Conservation (phyloP, 768 basidiomycete species). For the Boletellus ananiceps region DNA sequence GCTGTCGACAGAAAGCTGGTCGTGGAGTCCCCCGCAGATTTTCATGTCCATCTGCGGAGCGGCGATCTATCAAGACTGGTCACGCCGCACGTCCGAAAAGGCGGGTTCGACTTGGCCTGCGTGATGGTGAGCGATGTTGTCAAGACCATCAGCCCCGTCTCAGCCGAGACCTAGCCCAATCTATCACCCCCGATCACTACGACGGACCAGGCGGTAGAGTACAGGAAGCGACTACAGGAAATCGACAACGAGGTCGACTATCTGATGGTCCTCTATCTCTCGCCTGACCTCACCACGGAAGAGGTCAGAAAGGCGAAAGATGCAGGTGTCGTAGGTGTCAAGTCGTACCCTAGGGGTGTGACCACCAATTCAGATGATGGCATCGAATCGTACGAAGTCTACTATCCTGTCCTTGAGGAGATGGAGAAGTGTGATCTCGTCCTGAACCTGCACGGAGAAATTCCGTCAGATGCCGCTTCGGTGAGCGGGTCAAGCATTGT, state of each 20-base stretch:
- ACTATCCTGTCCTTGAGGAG: slow-evolving; percentile 88
- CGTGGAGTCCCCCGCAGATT: slow-evolving; percentile 69
- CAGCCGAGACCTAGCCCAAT: slow-evolving; percentile 65
- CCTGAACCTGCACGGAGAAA: slow-evolving; percentile 94
- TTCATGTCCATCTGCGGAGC: slow-evolving; percentile 96
- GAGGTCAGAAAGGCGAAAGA: slow-evolving; percentile 85
- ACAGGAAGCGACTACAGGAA: slow-evolving; percentile 67
- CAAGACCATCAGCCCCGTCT: slow-evolving; percentile 7
- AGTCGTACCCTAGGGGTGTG: slow-evolving; percentile 95
- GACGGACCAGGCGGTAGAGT: slow-evolving; percentile 74
- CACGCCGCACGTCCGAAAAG: slow-evolving; percentile 82
- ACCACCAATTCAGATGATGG: slow-evolving; percentile 97
- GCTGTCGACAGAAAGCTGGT: slow-evolving; percentile 1
- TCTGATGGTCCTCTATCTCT: slow-evolving; percentile 96
- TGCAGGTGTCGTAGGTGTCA: slow-evolving; percentile 85
- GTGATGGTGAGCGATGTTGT: slow-evolving; percentile 71
- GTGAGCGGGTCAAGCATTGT: slow-evolving; percentile 33
- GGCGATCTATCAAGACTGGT: slow-evolving; percentile 78
- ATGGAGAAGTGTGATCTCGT: slow-evolving; percentile 96
- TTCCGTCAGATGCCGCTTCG: slow-evolving; percentile 74
- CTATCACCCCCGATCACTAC: slow-evolving; percentile 83
- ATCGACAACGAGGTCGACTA: slow-evolving; percentile 80
- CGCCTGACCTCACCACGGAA: slow-evolving; percentile 81
- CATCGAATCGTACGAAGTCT: slow-evolving; percentile 91
- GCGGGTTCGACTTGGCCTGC: slow-evolving; percentile 89